A percentile compares a stretch with the other conserved stretches of the same genome.
Evolutionary conservation across 768 basidiomycete species (phyloP).

Genomic region (Tricholoma saponaceum): DNA sequence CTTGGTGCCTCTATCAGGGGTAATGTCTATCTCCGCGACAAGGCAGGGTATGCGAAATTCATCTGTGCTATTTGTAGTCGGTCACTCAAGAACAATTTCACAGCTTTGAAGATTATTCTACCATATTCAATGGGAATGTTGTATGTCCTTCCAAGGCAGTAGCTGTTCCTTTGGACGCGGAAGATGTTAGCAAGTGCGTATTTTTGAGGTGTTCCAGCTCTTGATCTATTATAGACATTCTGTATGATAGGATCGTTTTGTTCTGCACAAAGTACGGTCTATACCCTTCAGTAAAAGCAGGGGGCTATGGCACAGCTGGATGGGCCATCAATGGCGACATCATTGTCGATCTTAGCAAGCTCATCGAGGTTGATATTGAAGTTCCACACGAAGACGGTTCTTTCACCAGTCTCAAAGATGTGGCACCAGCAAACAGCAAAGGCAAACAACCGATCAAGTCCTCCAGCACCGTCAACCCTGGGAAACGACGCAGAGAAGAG

Average conservation of each 20-base stretch:
- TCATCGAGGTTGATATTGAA: conserved; percentile 69
- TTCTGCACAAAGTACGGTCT: conserved; percentile 73
- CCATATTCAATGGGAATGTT: conserved; percentile 78
- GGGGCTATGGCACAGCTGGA: conserved; percentile 88
- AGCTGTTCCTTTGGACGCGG: conserved; percentile 70
- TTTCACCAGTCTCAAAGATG: conserved; percentile 59
- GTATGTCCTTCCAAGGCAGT: conserved; percentile 56
- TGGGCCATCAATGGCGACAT: conserved; percentile 87
- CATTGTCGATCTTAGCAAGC: conserved; percentile 72
- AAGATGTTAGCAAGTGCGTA: conserved; percentile 79
- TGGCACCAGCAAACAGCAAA: conserved; percentile 47
- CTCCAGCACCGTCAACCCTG: conserved; percentile 18
- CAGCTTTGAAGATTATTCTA: conserved; percentile 46
- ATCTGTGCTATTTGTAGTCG: not conserved
- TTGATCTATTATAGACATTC: not conserved
- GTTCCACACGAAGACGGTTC: conserved; percentile 46
- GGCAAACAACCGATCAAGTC: conserved; percentile 39
- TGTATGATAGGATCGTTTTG: conserved; percentile 46
- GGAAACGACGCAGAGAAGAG: conserved; percentile 56
- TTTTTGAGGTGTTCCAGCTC: conserved; percentile 5
- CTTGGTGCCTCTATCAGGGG: conserved; percentile 44
- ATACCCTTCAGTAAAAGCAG: conserved; percentile 80
- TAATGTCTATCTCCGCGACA: conserved; percentile 38
- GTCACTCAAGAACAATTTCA: not conserved
- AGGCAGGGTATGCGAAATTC: conserved; percentile 33